Base-by-base conservation (phyloP, 2,329 filamentous ascomycete genomes). In the Exserohilum turcica region DNA sequence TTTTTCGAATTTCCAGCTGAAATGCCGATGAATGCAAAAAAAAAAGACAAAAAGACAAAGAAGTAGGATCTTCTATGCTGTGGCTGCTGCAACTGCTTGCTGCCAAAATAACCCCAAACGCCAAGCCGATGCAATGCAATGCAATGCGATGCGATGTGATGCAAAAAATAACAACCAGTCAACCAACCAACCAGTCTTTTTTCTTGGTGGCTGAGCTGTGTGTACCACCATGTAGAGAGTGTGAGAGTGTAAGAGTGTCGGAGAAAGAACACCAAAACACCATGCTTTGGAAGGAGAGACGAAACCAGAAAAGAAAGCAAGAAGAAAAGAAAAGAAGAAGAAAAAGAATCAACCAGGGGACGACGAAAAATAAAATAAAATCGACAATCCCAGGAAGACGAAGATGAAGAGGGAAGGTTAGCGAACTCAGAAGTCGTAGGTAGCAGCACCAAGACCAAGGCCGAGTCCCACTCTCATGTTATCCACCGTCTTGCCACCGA, bases 401-500 rank as follows among this genome's bases (percentile, higher is more conserved):
- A 42, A 36, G 3, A 10, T 12, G 15, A 24, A 33, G 18, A 29
- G 2, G 24, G n/a, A 31, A 12, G 21, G 16, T 31, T 24, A 31
- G 2, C 27, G 5, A 35, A 13, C 54, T 61, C 52, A 72, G 46
- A 73, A 69, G 33, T 65, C 63, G 37, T 63, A 64, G 24, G 4
- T 7, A 24, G 21, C 21, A 24, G 21, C 21, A 24, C 52, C 59
- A 48, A 46, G 31, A 49, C 45, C 38, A 19, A 64, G 36, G 9
- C 33, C 62, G 48, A 78, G 50, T 0, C 78, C 79, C 46, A 72
- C 56, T 32, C 79, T 64, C 79, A 82, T 82, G 27, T 77, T 78
- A 65, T 81, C 79, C 21, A 81, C 78, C n/a, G 77, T 78, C 63
- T 78, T 80, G 3, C 72, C 68, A 0, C 79, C 79, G 0, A 82